Conservation (phyloP, 768 basidiomycete genomes). For the Suillus lakei region DNA sequence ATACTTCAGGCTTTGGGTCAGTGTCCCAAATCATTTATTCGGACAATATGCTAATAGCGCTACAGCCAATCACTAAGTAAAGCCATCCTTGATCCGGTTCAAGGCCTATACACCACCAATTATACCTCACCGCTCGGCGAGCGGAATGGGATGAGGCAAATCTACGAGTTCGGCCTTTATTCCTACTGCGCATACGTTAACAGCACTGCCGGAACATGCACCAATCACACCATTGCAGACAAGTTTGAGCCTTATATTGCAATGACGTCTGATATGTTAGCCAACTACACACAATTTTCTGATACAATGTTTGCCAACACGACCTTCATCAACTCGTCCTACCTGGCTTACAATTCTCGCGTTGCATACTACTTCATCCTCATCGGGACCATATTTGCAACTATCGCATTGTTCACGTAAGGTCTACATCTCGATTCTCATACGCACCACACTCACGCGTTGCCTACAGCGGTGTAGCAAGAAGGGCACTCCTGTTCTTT, state of each 20-base stretch:
- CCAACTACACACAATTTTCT: slow-evolving; percentile 64
- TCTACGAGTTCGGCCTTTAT: slow-evolving; percentile 83
- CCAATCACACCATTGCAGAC: slow-evolving; percentile 60
- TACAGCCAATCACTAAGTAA: slow-evolving; percentile 49
- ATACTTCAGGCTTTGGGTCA: slow-evolving; percentile 75
- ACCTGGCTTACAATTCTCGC: slow-evolving; percentile 64
- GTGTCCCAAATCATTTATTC: slow-evolving; percentile 20
- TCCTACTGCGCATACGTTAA: slow-evolving; percentile 77
- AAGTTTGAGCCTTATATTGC: slow-evolving; percentile 68
- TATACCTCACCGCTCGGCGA: slow-evolving; percentile 62
- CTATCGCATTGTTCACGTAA: slow-evolving; percentile 68
- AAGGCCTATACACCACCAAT: slow-evolving; percentile 69
- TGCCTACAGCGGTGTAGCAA: slow-evolving; percentile 62
- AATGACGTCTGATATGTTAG: slow-evolving; percentile 68
- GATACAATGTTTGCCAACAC: slow-evolving; percentile 53
- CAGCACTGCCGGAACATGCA: slow-evolving; percentile 62
- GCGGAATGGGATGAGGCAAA: slow-evolving; percentile 64
- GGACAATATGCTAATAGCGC: neutral
- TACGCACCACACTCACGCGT: slow-evolving; percentile 9
- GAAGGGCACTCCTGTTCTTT: slow-evolving; percentile 69
- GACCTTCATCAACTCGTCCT: slow-evolving; percentile 63
- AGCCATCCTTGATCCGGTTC: slow-evolving; percentile 60
- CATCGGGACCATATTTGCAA: slow-evolving; percentile 70
- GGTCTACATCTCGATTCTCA: slow-evolving; percentile 31
- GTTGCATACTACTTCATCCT: slow-evolving; percentile 80